Percentiles rank a stretch among this genome's conserved stretches.
Conservation (phyloP, 352 stramenopile genomes). For the Globisporangium viniferum region DNA sequence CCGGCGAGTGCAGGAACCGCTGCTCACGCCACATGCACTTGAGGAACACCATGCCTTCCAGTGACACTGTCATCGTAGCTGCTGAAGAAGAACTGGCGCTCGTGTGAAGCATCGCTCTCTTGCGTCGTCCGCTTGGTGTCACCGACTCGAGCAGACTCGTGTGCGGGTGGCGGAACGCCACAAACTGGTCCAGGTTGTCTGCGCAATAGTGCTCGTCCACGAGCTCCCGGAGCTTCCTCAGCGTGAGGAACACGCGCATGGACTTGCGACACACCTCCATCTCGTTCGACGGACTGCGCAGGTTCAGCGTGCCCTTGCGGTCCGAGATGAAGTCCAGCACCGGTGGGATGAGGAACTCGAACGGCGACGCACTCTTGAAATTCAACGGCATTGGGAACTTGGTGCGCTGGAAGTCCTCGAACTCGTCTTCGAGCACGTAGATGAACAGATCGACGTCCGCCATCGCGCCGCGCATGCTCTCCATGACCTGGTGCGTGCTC, state of each 20-base stretch:
- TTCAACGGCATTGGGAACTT: slow-evolving; percentile 48
- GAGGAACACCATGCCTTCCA: slow-evolving; percentile 72
- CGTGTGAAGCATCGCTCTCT: slow-evolving; percentile 1
- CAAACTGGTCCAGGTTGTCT: slow-evolving; percentile 53
- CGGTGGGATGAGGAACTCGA: slow-evolving; percentile 63
- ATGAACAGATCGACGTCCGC: slow-evolving; percentile 77
- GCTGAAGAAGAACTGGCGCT: neutral
- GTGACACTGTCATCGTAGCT: slow-evolving; percentile 15
- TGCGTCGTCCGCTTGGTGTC: slow-evolving; percentile 2
- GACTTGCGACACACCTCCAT: slow-evolving; percentile 71
- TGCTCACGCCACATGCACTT: slow-evolving; percentile 77
- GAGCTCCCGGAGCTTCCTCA: slow-evolving; percentile 52
- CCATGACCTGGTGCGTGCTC: slow-evolving; percentile 71
- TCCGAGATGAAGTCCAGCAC: slow-evolving; percentile 16
- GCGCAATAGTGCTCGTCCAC: slow-evolving; percentile 40
- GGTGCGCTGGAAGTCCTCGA: slow-evolving; percentile 39
- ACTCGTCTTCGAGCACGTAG: slow-evolving; percentile 78
- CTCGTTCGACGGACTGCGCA: slow-evolving; percentile 58
- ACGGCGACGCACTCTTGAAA: slow-evolving; percentile 62
- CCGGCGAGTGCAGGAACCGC: slow-evolving; percentile 60
- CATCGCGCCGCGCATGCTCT: slow-evolving; percentile 80
- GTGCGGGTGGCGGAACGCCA: slow-evolving; percentile 55
- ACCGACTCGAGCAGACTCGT: slow-evolving; percentile 39
- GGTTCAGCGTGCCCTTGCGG: slow-evolving; percentile 30
- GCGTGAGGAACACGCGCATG: slow-evolving; percentile 63